phyloP scores from a whole-genome alignment of 805 yeast genomes.

The Metschnikowia similis region DNA sequence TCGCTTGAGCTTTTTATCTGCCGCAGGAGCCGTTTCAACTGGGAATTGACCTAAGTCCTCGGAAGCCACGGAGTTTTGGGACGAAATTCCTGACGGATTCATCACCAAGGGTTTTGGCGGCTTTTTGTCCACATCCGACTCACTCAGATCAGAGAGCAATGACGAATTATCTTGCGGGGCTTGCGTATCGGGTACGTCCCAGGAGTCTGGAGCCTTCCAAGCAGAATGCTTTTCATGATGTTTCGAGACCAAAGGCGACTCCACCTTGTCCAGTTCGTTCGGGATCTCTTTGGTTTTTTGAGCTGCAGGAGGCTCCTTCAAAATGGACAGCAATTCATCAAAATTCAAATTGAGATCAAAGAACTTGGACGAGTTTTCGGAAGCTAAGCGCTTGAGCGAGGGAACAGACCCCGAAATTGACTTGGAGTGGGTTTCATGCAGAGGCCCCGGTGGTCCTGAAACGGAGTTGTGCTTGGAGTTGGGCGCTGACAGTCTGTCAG shows the following conservation, averaged over 20 bases:
- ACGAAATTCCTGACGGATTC: neutral
- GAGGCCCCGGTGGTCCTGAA: conserved; percentile 12
- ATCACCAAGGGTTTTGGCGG: neutral
- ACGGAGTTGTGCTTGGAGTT: conserved; percentile 11
- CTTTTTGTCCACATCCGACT: conserved; percentile 5
- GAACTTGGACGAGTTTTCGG: conserved; percentile 9
- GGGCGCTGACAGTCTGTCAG: conserved; percentile 12
- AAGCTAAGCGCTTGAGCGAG: neutral
- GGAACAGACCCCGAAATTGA: neutral
- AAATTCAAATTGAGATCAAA: conserved; percentile 46
- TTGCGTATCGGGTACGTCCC: conserved; percentile 39
- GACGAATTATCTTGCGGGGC: conserved; percentile 4
- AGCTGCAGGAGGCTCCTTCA: conserved; percentile 23
- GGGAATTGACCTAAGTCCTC: neutral
- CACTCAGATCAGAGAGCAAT: conserved; percentile 11
- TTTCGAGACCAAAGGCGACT: conserved; percentile 8
- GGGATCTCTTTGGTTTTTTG: conserved; percentile 1
- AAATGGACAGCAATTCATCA: conserved; percentile 49
- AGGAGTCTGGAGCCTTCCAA: conserved; percentile 47
- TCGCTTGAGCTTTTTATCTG: conserved; percentile 6
- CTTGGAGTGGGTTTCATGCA: neutral
- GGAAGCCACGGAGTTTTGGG: neutral
- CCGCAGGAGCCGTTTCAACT: neutral
- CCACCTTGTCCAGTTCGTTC: neutral
- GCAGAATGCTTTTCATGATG: conserved; percentile 13